Conservation (phyloP, 129 eudicot species). For the Cynara cardunculus region DNA sequence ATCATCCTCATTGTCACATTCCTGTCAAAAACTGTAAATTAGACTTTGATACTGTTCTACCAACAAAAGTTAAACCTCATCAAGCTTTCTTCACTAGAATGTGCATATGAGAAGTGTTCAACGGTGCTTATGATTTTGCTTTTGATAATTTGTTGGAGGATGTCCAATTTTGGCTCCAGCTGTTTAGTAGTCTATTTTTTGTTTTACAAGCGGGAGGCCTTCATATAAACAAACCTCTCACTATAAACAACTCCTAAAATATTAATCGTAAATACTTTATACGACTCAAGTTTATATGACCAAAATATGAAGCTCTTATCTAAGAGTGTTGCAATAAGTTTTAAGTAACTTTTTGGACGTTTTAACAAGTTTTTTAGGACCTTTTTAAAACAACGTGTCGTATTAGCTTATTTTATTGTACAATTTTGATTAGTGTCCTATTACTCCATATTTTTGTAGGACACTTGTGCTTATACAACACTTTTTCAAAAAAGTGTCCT, state of each 20-base stretch:
- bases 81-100: background rate
- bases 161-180: background rate
- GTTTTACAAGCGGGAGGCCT: too few relatives aligned
- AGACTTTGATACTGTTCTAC: background rate
- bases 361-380: background rate
- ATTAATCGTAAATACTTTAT: too few relatives aligned
- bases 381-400: too few relatives aligned
- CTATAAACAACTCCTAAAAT: too few relatives aligned
- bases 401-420: too few relatives aligned
- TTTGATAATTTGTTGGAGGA: background rate
- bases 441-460: background rate
- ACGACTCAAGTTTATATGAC: too few relatives aligned
- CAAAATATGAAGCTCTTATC: background rate
- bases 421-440: too few relatives aligned
- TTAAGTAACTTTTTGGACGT: background rate
- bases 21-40: conserved; percentile 23
- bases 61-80: background rate
- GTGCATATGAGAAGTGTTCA: background rate
- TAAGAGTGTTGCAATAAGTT: background rate
- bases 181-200: too few relatives aligned
- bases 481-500: too few relatives aligned
- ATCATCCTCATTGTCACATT: conserved; percentile 47
- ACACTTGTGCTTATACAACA: background rate
- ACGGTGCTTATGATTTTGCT: background rate
- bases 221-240: too few relatives aligned